Evolutionary conservation across 345 rosid genomes (phyloP).

Genomic region (Arabis alpina): DNA sequence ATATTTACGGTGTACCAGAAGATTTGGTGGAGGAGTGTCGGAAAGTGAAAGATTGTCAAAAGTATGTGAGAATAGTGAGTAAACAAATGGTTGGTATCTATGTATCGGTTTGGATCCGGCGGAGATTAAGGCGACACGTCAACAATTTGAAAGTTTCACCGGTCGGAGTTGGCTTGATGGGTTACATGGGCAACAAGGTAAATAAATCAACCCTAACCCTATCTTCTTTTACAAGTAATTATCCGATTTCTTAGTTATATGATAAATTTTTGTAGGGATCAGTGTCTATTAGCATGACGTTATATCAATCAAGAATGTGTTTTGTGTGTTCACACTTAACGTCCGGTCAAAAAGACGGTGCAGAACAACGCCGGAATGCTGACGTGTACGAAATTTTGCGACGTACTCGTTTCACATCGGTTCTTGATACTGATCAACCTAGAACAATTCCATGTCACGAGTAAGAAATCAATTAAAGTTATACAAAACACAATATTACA

Average conservation of each 20-base stretch:
- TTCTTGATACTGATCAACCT: constrained; percentile 70
- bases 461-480: constrained; percentile 52
- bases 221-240: constrained; percentile 35
- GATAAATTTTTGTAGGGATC: constrained; percentile 74
- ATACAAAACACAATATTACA: not conserved
- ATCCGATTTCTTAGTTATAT: not conserved
- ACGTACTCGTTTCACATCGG: constrained; percentile 79
- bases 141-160: constrained; percentile 93
- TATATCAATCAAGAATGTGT: constrained; percentile 91
- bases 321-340: constrained; percentile 98
- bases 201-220: not conserved
- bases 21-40: constrained; percentile 42
- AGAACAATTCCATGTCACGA: constrained; percentile 89
- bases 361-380: constrained; percentile 85
- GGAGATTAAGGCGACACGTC: constrained; percentile 80
- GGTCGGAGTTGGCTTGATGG: constrained; percentile 99
- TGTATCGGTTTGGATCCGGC: constrained; percentile 89
- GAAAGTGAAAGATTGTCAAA: constrained; percentile 46
- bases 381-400: constrained; percentile 83
- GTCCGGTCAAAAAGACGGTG: constrained; percentile 95
- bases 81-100: constrained; percentile 99
- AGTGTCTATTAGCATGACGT: constrained; percentile 91
- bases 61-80: constrained; percentile 85
- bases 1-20: constrained; percentile 34
- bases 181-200: constrained; percentile 99